Percentiles rank a stretch among this genome's conserved stretches.
Evolutionary conservation across 2,329 filamentous ascomycete genomes (phyloP).

Genomic region (Aquanectria penicillioides): DNA sequence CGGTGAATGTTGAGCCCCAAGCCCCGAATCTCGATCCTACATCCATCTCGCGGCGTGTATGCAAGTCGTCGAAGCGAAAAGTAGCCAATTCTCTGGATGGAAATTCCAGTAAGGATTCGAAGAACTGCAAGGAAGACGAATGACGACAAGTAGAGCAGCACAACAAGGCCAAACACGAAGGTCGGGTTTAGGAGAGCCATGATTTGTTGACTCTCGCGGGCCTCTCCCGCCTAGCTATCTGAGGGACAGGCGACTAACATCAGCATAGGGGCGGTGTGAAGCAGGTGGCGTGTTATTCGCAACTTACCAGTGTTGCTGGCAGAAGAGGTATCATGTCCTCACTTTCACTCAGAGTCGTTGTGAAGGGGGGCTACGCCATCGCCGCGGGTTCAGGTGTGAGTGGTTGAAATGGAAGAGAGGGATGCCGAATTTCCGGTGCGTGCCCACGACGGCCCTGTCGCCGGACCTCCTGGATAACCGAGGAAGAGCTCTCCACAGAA

Average conservation of each 20-base stretch:
- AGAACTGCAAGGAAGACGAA: conserved; percentile 95
- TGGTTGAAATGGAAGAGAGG: conserved; percentile 21
- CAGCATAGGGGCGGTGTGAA: conserved; percentile 37
- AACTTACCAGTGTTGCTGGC: conserved; percentile 37
- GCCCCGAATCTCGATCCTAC: conserved; percentile 89
- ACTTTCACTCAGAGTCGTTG: conserved; percentile 29
- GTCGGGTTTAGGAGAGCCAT: conserved; percentile 79
- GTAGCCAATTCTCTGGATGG: conserved; percentile 94
- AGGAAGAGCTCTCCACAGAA: background rate
- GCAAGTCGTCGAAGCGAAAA: conserved; percentile 90
- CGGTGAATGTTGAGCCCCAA: conserved; percentile 89
- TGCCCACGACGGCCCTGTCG: conserved; percentile 23
- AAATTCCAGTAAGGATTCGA: conserved; percentile 91
- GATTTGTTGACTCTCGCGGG: conserved; percentile 36
- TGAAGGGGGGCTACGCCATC: conserved; percentile 40
- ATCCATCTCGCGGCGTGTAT: conserved; percentile 88
- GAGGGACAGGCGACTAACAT: conserved; percentile 21
- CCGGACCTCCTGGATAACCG: conserved; percentile 19
- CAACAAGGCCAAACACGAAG: conserved; percentile 85
- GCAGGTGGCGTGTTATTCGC: conserved; percentile 33
- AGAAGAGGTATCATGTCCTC: conserved; percentile 43
- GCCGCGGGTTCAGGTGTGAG: conserved; percentile 30
- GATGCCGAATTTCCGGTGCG: conserved; percentile 35
- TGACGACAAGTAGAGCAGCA: conserved; percentile 88
- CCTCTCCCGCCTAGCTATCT: conserved; percentile 41